Evolutionary conservation across 441 rosid species (phyloP), one percentile per base, ranked within the genome.

Genomic region (Manihot esculenta): DNA sequence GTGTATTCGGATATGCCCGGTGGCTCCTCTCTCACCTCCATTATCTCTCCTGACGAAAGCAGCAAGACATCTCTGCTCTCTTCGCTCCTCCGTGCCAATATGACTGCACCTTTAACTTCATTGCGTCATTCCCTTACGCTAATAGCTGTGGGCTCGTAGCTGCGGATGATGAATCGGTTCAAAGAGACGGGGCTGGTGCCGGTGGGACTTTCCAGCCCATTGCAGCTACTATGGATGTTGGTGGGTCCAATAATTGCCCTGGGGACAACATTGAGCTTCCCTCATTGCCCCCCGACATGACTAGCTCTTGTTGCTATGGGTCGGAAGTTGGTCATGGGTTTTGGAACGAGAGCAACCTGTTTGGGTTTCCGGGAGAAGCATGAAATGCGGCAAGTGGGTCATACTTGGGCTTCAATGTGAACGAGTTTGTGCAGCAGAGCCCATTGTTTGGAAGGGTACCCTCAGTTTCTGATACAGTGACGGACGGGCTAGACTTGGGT

Each of bases 1-100:
- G 90, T 90, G 73, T 92, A 92, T 79, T 87, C 94, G 0, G 97
- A 92, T 57, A 87, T 87, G 94, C 94, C 96, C 0, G 75, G 64
- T 15, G 91, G 92, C 71, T 87, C 93, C 66, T 90, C 97, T 9
- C 88, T 90, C 76, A 92, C 96, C 60, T 81, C 94, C 66, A 85
- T 92, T 70, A 69, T 92, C 74, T 89, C 96, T 21, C 96, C 97
- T 0, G 96, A 92, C 48, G 91, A 92, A 76, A 64, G 17, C 87
- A 82, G 13, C 84, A 76, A 47, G 77, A 80, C 71, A 65, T 87
- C 49, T 68, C 87, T 8, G 80, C 86, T 42, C 65, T 88, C 66
- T 84, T 86, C 49, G 48, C 84, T 69, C 71, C 79, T 62, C 53
- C 35, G 9, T 58, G 10, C 5, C 75, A 51, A 21, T 76, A 78